Evolutionary conservation across 306 rosid species (phyloP), one percentile per base, ranked within the genome.

Genomic region (Prunus padus): DNA sequence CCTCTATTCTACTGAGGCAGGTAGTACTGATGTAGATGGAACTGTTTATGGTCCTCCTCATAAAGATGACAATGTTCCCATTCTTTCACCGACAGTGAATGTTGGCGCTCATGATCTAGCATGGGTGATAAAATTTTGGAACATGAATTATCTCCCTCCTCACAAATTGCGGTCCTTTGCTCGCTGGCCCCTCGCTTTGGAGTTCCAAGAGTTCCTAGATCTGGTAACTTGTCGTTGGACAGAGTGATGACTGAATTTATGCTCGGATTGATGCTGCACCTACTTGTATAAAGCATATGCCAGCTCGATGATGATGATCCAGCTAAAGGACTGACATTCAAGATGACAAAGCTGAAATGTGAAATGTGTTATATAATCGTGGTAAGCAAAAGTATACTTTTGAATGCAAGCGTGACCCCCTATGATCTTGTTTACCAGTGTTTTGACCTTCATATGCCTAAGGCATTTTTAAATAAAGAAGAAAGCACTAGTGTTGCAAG

Each of bases 161-260:
- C 97, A 90, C 86, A 96, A 96, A 90, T 83, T 96, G 79, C 96
- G 99, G 55, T 79, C 87, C 68, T 96, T 96, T 80, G 83, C 97
- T 77, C 97, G 98, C 67, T 96, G 97, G 97, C 96, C n/a, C n/a
- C 98, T 75, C 98, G 96, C 69, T 96, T 92, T 87, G 97, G 98
- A 75, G 83, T 90, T 82, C 92, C 96, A 65, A 88, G 97, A 79
- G 52, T 71, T 75, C 42, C 83, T 59, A 91, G 99, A 83, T 96
- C 99, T 46, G 99, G 99, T 79, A 96, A 96, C 83, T 89, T 96
- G 79, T 82, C 99, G 56, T 71, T 96, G 49, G 99, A 96, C 87
- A 96, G 86, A 86, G 99, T 96, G 65, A 96, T 96, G 96, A 96
- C 99, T 25, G 99, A 96, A 82, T 90, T 96, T 82, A 90, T 96